These are phyloP conservation scores for Ilyonectria destructans DNA, from an alignment of 2,329 filamentous ascomycete species.

Conservation along the genomic window DNA sequence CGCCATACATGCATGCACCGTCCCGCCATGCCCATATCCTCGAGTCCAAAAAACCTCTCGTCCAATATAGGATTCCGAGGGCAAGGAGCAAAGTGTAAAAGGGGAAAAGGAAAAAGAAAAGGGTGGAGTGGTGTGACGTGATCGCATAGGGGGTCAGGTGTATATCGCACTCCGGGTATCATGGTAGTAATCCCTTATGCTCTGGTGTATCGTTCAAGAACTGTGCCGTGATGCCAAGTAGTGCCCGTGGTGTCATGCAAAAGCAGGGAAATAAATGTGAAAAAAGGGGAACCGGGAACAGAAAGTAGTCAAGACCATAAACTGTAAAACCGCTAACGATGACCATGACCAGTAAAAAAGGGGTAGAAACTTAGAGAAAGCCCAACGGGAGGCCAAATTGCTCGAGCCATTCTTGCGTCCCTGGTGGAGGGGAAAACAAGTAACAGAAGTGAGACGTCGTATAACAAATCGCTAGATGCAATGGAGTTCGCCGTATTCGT, in stretches of 20 bases:
- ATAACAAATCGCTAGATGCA: constrained; percentile 39
- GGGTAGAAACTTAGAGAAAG: constrained; percentile 27
- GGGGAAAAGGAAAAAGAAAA: constrained; percentile 44
- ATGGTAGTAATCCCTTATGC: constrained; percentile 55
- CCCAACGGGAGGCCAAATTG: constrained; percentile 19
- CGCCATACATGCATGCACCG: constrained; percentile 51
- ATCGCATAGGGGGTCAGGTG: constrained; percentile 52
- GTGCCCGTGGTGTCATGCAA: constrained; percentile 42
- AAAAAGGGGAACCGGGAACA: constrained; percentile 31
- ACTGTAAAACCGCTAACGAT: constrained; percentile 33
- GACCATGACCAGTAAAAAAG: constrained; percentile 26
- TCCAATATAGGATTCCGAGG: constrained; percentile 38
- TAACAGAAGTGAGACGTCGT: constrained; percentile 27
- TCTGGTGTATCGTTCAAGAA: constrained; percentile 54
- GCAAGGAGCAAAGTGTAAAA: constrained; percentile 35
- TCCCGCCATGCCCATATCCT: constrained; percentile 40
- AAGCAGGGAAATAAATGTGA: constrained; percentile 29
- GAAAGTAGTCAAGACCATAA: constrained; percentile 24
- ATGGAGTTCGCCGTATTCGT: constrained; percentile 33
- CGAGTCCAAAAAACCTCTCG: constrained; percentile 35
- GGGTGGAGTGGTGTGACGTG: constrained; percentile 58
- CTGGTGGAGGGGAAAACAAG: constrained; percentile 3
- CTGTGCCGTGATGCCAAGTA: constrained; percentile 53
- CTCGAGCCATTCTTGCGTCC: constrained; percentile 8
- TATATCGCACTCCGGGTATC: constrained; percentile 61